phyloP scores from a whole-genome alignment of 331 rosid species.

The Pyrus hybrid region DNA sequence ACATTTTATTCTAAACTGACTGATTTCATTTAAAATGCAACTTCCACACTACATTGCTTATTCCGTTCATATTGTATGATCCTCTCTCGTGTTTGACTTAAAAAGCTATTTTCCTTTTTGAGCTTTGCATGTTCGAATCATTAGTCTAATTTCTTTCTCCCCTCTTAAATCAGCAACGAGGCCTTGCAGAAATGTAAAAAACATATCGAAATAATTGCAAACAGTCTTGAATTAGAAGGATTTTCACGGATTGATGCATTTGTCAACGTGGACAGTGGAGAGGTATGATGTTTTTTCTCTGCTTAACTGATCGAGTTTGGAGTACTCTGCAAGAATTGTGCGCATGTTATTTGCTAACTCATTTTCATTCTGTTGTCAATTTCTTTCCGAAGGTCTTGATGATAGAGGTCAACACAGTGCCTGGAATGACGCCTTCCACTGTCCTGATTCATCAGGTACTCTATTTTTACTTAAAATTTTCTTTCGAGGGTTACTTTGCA shows the following conservation, averaged over 20 bases:
- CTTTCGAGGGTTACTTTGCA: background rate
- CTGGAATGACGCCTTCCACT: slow-evolving; percentile 98
- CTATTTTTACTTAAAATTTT: background rate
- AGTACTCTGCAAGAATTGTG: background rate
- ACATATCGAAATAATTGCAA: slow-evolving; percentile 67
- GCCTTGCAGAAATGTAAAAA: slow-evolving; percentile 66
- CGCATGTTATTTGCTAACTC: background rate
- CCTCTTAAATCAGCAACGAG: slow-evolving; percentile 37
- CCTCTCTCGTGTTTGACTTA: background rate
- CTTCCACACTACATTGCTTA: background rate
- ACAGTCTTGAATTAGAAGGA: slow-evolving; percentile 76
- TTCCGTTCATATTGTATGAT: background rate
- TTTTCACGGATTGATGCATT: slow-evolving; percentile 95
- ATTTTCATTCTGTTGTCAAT: slow-evolving; percentile 16
- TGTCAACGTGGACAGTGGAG: slow-evolving; percentile 77
- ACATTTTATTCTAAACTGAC: background rate
- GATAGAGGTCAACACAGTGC: slow-evolving; percentile 93
- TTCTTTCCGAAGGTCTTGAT: slow-evolving; percentile 57
- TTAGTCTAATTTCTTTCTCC: background rate
- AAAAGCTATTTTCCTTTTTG: background rate
- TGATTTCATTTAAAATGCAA: background rate
- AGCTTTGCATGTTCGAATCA: background rate
- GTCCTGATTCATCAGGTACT: slow-evolving; percentile 90
- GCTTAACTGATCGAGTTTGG: background rate
- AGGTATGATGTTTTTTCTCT: slow-evolving; percentile 36